A percentile compares a stretch with the other conserved stretches of the same genome.
Conservation (phyloP, 805 yeast species). For the Candida germanica region DNA sequence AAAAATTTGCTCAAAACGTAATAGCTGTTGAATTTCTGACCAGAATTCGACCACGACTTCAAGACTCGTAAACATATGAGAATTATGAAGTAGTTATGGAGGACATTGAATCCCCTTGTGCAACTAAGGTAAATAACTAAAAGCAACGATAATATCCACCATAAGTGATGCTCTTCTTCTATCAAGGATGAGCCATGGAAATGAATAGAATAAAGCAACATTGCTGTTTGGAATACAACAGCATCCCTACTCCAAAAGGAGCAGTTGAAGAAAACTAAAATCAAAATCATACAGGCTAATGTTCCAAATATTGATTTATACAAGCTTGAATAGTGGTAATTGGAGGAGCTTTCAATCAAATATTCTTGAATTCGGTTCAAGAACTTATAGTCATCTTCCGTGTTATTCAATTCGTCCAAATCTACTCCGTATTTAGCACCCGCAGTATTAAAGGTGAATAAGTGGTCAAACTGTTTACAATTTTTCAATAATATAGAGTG, state of each 20-base stretch:
- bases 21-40: conserved; percentile 66
- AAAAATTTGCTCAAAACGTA: conserved; percentile 43
- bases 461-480: conserved; percentile 50
- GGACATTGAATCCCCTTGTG: neutral
- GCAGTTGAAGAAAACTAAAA: conserved; percentile 20
- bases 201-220: conserved; percentile 52
- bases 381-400: conserved; percentile 21
- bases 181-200: conserved; percentile 77
- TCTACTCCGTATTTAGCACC: conserved; percentile 15
- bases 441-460: conserved; percentile 31
- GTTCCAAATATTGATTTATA: conserved; percentile 26
- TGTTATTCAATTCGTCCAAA: neutral
- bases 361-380: conserved; percentile 47
- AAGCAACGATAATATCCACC: conserved; percentile 63
- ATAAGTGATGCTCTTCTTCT: conserved; percentile 93
- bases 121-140: conserved; percentile 12
- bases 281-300: conserved; percentile 24
- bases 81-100: conserved; percentile 12
- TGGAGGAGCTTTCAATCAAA: conserved; percentile 62
- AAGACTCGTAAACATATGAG: conserved; percentile 50
- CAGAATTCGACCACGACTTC: conserved; percentile 85
- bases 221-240: conserved; percentile 12
- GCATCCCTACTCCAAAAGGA: conserved; percentile 2
- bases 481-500: conserved; percentile 48
- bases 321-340: conserved; percentile 61